These are phyloP conservation scores for Helichrysum umbraculigerum DNA, from an alignment of 129 eudicot genomes.

Conservation along the genomic window DNA sequence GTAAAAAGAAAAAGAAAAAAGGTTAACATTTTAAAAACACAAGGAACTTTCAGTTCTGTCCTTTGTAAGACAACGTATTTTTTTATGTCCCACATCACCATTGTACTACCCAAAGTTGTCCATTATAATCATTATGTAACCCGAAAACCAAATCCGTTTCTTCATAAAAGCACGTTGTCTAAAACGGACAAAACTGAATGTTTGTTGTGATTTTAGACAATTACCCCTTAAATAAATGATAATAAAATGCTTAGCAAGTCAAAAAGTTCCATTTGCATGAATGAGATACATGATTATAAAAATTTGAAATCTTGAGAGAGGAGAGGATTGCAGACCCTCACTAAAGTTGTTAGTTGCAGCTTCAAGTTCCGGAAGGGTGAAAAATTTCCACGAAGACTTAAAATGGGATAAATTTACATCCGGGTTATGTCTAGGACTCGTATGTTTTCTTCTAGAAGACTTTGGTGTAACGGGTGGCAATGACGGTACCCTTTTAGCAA, in stretches of 20 bases:
- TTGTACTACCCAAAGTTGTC: too few species aligned
- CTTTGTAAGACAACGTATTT: too few species aligned
- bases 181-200: too few species aligned
- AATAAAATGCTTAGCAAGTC: background rate
- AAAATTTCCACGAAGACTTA: conserved; percentile 61
- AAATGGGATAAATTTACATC: conserved; percentile 37
- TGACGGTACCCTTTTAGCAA: conserved; percentile 45
- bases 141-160: too few species aligned
- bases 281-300: background rate
- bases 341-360: conserved; percentile 62
- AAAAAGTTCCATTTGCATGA: background rate
- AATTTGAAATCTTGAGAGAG: conserved; percentile 6
- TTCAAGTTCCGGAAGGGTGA: conserved; percentile 52
- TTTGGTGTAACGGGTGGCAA: conserved; percentile 47
- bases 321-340: conserved; percentile 44
- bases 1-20: background rate
- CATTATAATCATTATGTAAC: too few species aligned
- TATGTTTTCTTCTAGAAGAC: conserved; percentile 39
- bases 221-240: too few species aligned
- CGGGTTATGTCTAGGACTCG: conserved; percentile 32
- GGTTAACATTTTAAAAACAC: too few species aligned
- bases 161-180: too few species aligned
- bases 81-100: too few species aligned
- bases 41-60: too few species aligned
- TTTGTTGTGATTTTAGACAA: too few species aligned